These are phyloP conservation scores for Penicillium olsonii DNA, from an alignment of 2,329 filamentous ascomycete species.

Conservation along the genomic window DNA sequence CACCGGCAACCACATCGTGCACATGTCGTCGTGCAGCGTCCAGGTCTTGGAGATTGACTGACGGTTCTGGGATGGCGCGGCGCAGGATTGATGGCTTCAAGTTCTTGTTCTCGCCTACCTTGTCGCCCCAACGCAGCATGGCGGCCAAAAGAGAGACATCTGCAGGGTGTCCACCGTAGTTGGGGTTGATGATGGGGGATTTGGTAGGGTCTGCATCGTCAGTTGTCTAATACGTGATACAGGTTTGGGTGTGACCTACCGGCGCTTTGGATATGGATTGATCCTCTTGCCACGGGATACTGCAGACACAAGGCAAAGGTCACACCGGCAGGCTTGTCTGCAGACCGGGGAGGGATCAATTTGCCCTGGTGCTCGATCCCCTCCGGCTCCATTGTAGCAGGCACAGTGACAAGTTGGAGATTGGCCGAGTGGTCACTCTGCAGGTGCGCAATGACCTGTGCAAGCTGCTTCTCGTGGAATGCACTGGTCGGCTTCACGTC, in stretches of 20 bases:
- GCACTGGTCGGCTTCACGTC: constrained; percentile 15
- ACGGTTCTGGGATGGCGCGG: constrained; percentile 12
- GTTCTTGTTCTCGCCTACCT: constrained; percentile 11
- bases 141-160: constrained; percentile 22
- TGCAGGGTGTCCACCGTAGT: constrained; percentile 16
- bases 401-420: constrained; percentile 13
- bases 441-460: constrained; percentile 12
- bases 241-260: constrained; percentile 3
- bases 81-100: constrained; percentile 5
- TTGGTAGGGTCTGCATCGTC: constrained; percentile 15
- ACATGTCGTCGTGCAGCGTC: constrained; percentile 15
- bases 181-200: constrained; percentile 19
- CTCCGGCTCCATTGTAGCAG: constrained; percentile 2
- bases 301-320: constrained; percentile 20
- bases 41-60: constrained; percentile 16
- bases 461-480: constrained; percentile 17
- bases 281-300: constrained; percentile 25
- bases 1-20: constrained; percentile 11
- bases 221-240: too few relatives aligned
- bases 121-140: constrained; percentile 19
- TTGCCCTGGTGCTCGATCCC: constrained; percentile 15
- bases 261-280: constrained; percentile 18
- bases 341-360: constrained; percentile 2
- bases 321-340: constrained; percentile 10
- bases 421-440: constrained; percentile 17